A percentile compares a stretch with the other conserved stretches of the same genome.
These are phyloP conservation scores for Colletotrichum sojae DNA, from an alignment of 2,329 filamentous ascomycete species.

Conservation along the genomic window DNA sequence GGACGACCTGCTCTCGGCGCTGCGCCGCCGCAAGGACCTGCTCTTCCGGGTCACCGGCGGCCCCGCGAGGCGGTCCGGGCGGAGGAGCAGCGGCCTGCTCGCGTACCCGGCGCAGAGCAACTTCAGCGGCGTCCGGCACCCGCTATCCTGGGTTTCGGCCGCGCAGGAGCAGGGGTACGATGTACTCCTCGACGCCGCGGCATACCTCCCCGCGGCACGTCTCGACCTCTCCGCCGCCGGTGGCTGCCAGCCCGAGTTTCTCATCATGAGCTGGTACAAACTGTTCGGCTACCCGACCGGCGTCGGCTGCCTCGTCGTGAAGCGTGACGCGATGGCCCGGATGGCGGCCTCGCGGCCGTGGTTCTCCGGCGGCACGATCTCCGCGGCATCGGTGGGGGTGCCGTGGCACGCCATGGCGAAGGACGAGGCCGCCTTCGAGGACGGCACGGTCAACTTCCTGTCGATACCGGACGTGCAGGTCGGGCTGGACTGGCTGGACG, in stretches of 20 bases:
- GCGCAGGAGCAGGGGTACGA: constrained; percentile 56
- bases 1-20: constrained; percentile 43
- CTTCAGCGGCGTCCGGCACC: constrained; percentile 59
- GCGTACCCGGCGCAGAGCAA: constrained; percentile 63
- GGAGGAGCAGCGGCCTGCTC: constrained; percentile 51
- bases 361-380: constrained; percentile 57
- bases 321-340: constrained; percentile 48
- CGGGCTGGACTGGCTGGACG: constrained; percentile 54
- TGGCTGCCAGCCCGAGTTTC: constrained; percentile 53
- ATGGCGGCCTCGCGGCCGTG: constrained; percentile 52
- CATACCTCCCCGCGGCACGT: constrained; percentile 53
- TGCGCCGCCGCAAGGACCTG: constrained; percentile 39
- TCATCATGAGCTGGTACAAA: constrained; percentile 59
- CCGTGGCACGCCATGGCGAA: constrained; percentile 50
- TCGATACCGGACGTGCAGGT: constrained; percentile 55
- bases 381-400: constrained; percentile 48
- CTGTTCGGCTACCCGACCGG: constrained; percentile 59
- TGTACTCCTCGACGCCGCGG: constrained; percentile 57
- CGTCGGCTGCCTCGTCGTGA: constrained; percentile 56
- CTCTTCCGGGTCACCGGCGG: background rate
- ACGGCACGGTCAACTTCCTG: constrained; percentile 57
- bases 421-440: constrained; percentile 53
- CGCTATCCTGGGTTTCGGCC: constrained; percentile 52
- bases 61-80: background rate
- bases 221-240: constrained; percentile 50